phyloP scores from a whole-genome alignment of 2,329 filamentous ascomycete species.

The Penicillium expansum region DNA sequence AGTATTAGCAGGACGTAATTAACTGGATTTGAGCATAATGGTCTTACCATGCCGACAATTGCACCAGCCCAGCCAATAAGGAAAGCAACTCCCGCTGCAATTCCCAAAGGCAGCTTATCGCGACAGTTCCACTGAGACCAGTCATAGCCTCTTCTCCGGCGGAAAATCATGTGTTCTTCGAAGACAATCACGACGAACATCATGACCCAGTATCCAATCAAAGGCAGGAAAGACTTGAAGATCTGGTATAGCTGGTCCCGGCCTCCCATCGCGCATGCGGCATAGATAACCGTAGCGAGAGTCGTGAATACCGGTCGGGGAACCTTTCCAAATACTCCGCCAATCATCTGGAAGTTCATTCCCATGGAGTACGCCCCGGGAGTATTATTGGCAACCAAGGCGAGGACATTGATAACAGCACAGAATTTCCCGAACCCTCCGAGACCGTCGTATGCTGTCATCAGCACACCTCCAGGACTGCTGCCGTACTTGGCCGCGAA shows the following conservation, averaged over 20 bases:
- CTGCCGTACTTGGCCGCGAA: slow-evolving; percentile 21
- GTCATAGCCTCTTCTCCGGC: slow-evolving; percentile 37
- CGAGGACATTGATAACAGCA: slow-evolving; percentile 43
- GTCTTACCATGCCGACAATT: slow-evolving; percentile 41
- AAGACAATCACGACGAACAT: slow-evolving; percentile 45
- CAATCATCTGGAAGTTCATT: slow-evolving; percentile 46
- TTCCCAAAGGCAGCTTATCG: slow-evolving; percentile 40
- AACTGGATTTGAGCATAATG: not conserved
- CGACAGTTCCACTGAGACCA: slow-evolving; percentile 44
- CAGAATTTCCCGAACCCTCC: slow-evolving; percentile 46
- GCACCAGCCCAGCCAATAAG: slow-evolving; percentile 42
- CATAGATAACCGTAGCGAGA: slow-evolving; percentile 42
- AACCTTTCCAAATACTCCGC: slow-evolving; percentile 36
- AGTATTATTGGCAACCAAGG: slow-evolving; percentile 45
- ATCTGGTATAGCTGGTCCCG: slow-evolving; percentile 45
- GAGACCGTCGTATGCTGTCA: slow-evolving; percentile 39
- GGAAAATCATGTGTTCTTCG: slow-evolving; percentile 46
- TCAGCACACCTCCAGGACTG: slow-evolving; percentile 39
- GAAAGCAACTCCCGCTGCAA: slow-evolving; percentile 40
- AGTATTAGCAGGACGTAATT: not conserved
- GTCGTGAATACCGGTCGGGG: slow-evolving; percentile 46
- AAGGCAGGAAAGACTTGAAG: slow-evolving; percentile 46
- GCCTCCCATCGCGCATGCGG: slow-evolving; percentile 46
- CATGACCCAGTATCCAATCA: slow-evolving; percentile 49
- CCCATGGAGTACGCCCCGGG: slow-evolving; percentile 47